Evolutionary conservation across 2,329 filamentous ascomycete genomes (phyloP), one percentile per base, ranked within the genome.

Genomic region (Phaeomoniella chlamydospora): DNA sequence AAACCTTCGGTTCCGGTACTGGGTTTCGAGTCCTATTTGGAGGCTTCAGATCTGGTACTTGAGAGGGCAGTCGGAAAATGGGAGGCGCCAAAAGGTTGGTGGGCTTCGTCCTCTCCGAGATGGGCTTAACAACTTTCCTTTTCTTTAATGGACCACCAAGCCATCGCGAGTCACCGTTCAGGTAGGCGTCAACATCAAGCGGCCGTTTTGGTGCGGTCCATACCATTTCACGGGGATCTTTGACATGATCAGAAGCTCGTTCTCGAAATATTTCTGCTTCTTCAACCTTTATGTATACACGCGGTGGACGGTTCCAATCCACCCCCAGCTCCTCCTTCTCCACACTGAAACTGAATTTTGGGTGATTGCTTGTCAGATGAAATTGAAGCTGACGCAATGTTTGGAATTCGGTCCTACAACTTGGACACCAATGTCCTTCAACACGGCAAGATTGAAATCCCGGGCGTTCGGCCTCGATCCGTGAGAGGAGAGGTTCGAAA

Each of bases 371-470:
- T 15, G 36, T 31, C 9, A 46, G 35, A 36, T 49, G 47, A 22
- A 46, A 45, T n/a, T 39, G 37, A 5, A 49, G 39, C 16, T 42
- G 22, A 12, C 43, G 30, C 15, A 49, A 29, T 5, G 35, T 41
- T 11, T 26, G 18, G 5, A 37, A 41, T 18, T 36, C 35, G 11
- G 18, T 22, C 9, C 29, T 30, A 29, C 47, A 49, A 17, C 38
- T 19, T 17, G 43, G 43, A 33, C 47, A 49, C 15, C 31, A 18
- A 19, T 45, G 45, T 11, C 44, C 47, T 17, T 42, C 30, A 11
- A 42, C 30, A 13, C 18, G 17, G 18, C 22, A 18, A n/a, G 34
- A 36, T 11, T 31, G 31, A 17, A 38, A 37, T 6, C 35, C 35
- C 4, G 31, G 31, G 15, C 12, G 5, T 15, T 15, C 29, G 14